These are phyloP conservation scores for Reticulascus tulasneorum DNA, from an alignment of 2,329 filamentous ascomycete genomes.

Conservation along the genomic window DNA sequence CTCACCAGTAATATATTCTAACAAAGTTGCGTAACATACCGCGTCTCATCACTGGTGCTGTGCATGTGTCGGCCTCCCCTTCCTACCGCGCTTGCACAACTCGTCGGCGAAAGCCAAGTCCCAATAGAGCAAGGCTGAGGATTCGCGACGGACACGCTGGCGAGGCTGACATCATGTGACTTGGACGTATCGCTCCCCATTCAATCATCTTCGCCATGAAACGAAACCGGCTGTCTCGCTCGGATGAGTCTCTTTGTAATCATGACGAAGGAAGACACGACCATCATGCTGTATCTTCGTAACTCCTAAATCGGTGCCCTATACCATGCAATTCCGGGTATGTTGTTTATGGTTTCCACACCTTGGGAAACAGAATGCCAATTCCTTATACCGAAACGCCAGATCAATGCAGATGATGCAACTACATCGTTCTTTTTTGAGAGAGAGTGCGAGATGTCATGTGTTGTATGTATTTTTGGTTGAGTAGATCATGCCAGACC, in stretches of 20 bases:
- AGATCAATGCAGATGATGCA: constrained; percentile 14
- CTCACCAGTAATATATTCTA: too few relatives aligned
- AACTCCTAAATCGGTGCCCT: constrained; percentile 15
- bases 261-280: constrained; percentile 7
- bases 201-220: constrained; percentile 1
- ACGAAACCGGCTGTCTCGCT: neutral
- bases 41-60: too few relatives aligned
- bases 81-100: too few relatives aligned
- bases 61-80: too few relatives aligned
- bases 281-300: constrained; percentile 11
- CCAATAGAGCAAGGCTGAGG: constrained; percentile 6
- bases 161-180: constrained; percentile 12
- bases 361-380: constrained; percentile 12
- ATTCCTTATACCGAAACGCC: constrained; percentile 14
- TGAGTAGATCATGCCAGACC: too few relatives aligned
- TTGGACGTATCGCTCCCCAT: neutral
- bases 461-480: constrained; percentile 1
- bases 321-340: constrained; percentile 16
- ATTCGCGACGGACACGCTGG: neutral
- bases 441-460: constrained; percentile 7
- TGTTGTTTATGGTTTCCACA: constrained; percentile 16
- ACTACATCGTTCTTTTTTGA: constrained; percentile 8
- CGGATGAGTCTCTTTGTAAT: neutral
- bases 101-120: neutral
- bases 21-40: too few relatives aligned